Percentiles rank a stretch among this genome's conserved stretches.
Conservation (phyloP, 805 yeast species). For the Priceomyces melissophilus region DNA sequence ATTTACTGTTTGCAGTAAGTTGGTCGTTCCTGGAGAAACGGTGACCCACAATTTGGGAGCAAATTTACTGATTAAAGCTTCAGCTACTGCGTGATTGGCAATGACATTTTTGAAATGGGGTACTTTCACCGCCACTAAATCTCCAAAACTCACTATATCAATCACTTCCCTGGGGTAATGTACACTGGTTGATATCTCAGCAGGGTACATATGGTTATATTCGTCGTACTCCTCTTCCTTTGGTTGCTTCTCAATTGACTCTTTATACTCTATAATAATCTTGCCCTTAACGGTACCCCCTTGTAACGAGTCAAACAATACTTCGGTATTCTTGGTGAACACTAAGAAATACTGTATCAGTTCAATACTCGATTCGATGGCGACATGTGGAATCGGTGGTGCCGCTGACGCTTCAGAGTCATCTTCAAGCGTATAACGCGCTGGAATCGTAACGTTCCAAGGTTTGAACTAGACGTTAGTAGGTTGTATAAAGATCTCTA, state of each 20-base stretch:
- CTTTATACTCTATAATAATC: conserved; percentile 10
- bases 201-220: conserved; percentile 47
- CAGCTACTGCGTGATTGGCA: conserved; percentile 28
- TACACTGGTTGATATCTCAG: conserved; percentile 20
- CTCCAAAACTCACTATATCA: conserved; percentile 17
- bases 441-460: conserved; percentile 45
- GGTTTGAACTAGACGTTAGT: conserved; percentile 41
- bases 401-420: conserved; percentile 25
- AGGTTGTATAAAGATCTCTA: background rate
- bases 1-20: conserved; percentile 26
- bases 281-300: conserved; percentile 6
- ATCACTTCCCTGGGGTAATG: conserved; percentile 19
- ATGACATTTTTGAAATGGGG: conserved; percentile 37
- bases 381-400: conserved; percentile 24
- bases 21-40: conserved; percentile 36
- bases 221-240: conserved; percentile 37
- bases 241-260: conserved; percentile 7
- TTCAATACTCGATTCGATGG: conserved; percentile 13
- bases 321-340: conserved; percentile 24
- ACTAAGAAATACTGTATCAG: conserved; percentile 22
- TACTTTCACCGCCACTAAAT: conserved; percentile 18
- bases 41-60: conserved; percentile 22
- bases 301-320: conserved; percentile 16
- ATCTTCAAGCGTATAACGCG: conserved; percentile 51
- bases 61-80: conserved; percentile 14